phyloP scores from a whole-genome alignment of 2,329 filamentous ascomycete genomes.

The Trichoderma sp. region DNA sequence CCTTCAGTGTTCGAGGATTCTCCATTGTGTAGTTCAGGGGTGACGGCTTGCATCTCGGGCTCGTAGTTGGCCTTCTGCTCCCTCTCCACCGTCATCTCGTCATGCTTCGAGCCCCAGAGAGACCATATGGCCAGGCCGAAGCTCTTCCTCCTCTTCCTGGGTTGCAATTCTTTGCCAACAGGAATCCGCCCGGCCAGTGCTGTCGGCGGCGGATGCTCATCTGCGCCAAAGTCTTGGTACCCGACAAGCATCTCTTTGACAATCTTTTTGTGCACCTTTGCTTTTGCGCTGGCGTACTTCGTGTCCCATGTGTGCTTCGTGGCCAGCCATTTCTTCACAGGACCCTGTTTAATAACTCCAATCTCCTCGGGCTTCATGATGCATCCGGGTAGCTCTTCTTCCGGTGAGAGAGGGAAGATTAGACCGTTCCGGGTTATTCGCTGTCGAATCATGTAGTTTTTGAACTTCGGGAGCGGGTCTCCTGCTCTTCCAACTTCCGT shows the following conservation, averaged over 20 bases:
- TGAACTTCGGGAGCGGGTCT: constrained; percentile 78
- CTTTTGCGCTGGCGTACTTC: constrained; percentile 69
- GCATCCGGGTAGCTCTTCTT: constrained; percentile 66
- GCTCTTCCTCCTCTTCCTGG: constrained; percentile 64
- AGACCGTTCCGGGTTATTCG: constrained; percentile 77
- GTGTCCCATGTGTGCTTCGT: constrained; percentile 73
- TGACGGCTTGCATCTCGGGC: constrained; percentile 39
- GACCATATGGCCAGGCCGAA: constrained; percentile 83
- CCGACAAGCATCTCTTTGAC: constrained; percentile 72
- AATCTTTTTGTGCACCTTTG: constrained; percentile 71
- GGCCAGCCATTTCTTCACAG: constrained; percentile 80
- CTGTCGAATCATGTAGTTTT: constrained; percentile 89
- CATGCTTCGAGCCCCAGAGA: constrained; percentile 85
- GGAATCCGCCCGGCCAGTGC: constrained; percentile 74
- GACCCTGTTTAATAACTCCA: constrained; percentile 76
- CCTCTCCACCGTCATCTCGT: constrained; percentile 69
- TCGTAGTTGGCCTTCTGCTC: constrained; percentile 55
- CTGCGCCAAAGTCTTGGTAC: constrained; percentile 68
- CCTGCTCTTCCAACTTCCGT: constrained; percentile 78
- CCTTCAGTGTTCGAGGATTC: constrained; percentile 48
- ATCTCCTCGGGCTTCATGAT: constrained; percentile 65
- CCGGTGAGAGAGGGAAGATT: constrained; percentile 67
- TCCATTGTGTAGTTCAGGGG: constrained; percentile 47
- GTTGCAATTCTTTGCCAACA: constrained; percentile 44
- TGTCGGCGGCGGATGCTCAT: constrained; percentile 79